These are phyloP conservation scores for Paracoccidioides lutzii DNA, from an alignment of 2,329 filamentous ascomycete genomes.

Conservation along the genomic window DNA sequence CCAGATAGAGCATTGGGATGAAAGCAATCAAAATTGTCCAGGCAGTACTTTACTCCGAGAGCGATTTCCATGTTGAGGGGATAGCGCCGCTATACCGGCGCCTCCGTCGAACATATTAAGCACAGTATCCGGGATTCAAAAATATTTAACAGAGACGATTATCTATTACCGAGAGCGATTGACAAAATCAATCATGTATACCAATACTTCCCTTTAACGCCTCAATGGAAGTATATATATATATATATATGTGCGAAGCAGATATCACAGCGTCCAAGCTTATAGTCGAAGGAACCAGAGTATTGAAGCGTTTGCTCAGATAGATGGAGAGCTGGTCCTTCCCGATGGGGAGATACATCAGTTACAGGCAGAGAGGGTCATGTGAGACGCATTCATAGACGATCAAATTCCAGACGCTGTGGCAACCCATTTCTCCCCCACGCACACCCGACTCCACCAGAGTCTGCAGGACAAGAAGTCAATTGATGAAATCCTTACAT, in stretches of 20 bases:
- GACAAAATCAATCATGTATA: conserved; percentile 26
- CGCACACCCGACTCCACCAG: conserved; percentile 12
- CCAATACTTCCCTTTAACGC: conserved; percentile 33
- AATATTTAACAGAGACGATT: neutral
- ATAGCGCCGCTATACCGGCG: too few species aligned
- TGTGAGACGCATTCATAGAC: conserved; percentile 19
- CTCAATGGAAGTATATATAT: conserved; percentile 35
- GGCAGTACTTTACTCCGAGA: too few species aligned
- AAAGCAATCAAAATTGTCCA: too few species aligned
- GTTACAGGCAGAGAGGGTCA: conserved; percentile 25
- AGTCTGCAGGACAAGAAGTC: conserved; percentile 13
- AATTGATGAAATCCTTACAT: conserved; percentile 12
- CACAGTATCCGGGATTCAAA: too few species aligned
- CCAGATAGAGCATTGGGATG: too few species aligned
- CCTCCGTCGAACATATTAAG: too few species aligned
- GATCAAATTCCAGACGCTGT: conserved; percentile 31
- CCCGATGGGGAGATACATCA: conserved; percentile 32
- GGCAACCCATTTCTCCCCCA: conserved; percentile 19
- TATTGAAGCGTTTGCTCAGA: conserved; percentile 34
- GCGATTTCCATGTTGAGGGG: too few species aligned
- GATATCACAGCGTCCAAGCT: conserved; percentile 37
- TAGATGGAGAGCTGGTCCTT: conserved; percentile 35
- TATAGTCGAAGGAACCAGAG: conserved; percentile 38
- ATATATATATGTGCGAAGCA: conserved; percentile 32
- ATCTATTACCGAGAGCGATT: neutral